Base-by-base conservation (phyloP, 1,284 basidiomycete genomes). In the Irpex sp. region DNA sequence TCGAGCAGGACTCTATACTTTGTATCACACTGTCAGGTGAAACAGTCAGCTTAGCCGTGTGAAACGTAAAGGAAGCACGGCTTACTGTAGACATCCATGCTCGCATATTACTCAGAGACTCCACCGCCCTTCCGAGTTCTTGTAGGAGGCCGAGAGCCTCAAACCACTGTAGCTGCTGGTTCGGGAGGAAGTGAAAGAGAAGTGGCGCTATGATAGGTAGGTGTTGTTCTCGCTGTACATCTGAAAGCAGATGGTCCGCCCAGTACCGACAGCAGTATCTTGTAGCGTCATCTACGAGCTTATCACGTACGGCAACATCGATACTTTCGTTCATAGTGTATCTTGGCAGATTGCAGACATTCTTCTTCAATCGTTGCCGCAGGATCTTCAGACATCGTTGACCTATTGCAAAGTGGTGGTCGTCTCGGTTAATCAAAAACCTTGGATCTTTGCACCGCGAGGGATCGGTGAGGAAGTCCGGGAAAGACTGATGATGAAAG, bases 381-480 rank as follows among this genome's bases (percentile, higher is more conserved):
- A 44, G 8, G 40, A 44, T 44, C 4, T 11, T 44, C 40, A 44
- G 15, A 15, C 40, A 44, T 9, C 40, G 40, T 15, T 44, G 40
- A 3, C 40, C 40, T 11, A 44, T 44, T 1, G 40, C 40, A 44
- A 44, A 44, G 40, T 44, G 40, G 40, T 44, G 40, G 40, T 44
- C 40, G 15, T 44, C 40, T 15, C 40, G 40, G 15, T 44, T 44
- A 2, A 44, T 4, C 11, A 44, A 44, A 44, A 44, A 44, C 15
- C 40, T 44, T 9, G 40, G 40, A 44, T 44, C 40, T 9, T 9
- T 44, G 5, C 40, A 44, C 4, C 40, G 40, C 40, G 40, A 2
- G 8, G 40, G 40, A 17, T 31, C 26, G 51, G 48, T 51, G 51
- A 60, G 48, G 49, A 60, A 60, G n/a, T 60, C 59, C 15, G 59